Evolutionary conservation across 108 stramenopile genomes (phyloP).

Genomic region (Skeletonema costatum): DNA sequence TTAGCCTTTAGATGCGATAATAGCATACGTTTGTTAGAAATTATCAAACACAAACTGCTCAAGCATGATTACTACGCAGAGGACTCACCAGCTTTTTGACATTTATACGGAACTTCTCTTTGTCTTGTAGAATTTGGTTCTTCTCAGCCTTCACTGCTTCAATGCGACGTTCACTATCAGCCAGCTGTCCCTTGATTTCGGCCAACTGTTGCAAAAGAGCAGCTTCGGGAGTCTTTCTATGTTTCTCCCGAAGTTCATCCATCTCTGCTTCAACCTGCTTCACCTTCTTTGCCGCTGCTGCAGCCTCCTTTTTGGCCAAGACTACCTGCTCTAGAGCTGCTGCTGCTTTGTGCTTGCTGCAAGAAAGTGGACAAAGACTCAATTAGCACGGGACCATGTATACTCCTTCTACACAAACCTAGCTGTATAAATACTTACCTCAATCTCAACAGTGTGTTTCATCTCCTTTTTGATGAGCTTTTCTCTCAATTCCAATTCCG

Average conservation of each 20-base stretch:
- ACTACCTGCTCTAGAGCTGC: slow-evolving; percentile 43
- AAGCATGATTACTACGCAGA: background rate
- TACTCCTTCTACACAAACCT: background rate
- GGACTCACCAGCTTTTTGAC: slow-evolving; percentile 44
- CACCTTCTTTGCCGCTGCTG: slow-evolving; percentile 36
- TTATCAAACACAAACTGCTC: background rate
- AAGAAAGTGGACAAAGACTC: background rate
- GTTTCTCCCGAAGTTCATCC: slow-evolving; percentile 35
- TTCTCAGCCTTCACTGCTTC: slow-evolving; percentile 40
- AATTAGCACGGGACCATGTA: background rate
- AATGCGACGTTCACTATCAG: slow-evolving; percentile 43
- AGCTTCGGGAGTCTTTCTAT: slow-evolving; percentile 48
- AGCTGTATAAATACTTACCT: slow-evolving; percentile 21
- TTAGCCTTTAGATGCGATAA: slow-evolving; percentile 17
- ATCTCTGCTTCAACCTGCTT: slow-evolving; percentile 37
- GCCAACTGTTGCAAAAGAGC: slow-evolving; percentile 43
- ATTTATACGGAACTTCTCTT: slow-evolving; percentile 51
- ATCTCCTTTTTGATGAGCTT: slow-evolving; percentile 47
- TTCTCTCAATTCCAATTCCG: slow-evolving; percentile 49
- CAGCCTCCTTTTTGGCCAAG: slow-evolving; percentile 34
- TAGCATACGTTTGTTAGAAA: background rate
- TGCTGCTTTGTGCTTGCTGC: slow-evolving; percentile 43
- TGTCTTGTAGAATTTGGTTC: slow-evolving; percentile 29
- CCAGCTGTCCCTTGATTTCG: slow-evolving; percentile 46
- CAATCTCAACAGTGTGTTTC: slow-evolving; percentile 40